These are phyloP conservation scores for Crithidia mellificae DNA, from an alignment of 208 protist species.

Conservation along the genomic window DNA sequence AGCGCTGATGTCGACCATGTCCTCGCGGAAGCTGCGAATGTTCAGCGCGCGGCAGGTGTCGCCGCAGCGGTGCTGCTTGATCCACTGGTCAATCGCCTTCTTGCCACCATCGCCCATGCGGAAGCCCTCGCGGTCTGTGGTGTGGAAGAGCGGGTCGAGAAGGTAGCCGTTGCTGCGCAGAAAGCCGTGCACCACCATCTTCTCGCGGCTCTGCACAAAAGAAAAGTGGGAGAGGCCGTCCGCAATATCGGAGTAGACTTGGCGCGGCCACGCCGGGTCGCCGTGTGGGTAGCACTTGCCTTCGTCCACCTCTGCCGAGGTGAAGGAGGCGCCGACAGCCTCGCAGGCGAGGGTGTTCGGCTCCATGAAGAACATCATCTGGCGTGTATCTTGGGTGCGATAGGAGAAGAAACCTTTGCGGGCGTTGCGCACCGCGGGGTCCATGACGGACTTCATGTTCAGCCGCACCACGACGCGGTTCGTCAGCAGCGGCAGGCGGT, in stretches of 20 bases:
- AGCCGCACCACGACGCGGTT: conserved; percentile 54
- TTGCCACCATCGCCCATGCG: conserved; percentile 60
- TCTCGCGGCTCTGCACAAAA: conserved; percentile 27
- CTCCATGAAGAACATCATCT: conserved; percentile 67
- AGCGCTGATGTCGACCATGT: conserved; percentile 5
- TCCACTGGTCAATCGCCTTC: conserved; percentile 50
- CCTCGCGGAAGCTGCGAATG: conserved; percentile 14
- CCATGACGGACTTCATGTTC: conserved; percentile 28
- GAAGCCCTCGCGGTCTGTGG: conserved; percentile 50
- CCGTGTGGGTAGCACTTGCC: conserved; percentile 31
- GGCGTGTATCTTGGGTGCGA: conserved; percentile 46
- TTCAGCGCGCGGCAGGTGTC: conserved; percentile 45
- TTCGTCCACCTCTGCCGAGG: conserved; percentile 30
- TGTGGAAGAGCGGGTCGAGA: conserved; percentile 67
- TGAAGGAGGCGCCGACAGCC: conserved; percentile 59
- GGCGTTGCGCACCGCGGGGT: conserved; percentile 16
- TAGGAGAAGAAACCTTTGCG: conserved; percentile 63
- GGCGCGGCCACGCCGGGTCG: conserved; percentile 24
- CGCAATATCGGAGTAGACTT: conserved; percentile 48
- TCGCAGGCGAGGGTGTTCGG: conserved; percentile 53
- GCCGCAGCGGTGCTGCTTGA: conserved; percentile 52
- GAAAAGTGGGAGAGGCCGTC: conserved; percentile 82
- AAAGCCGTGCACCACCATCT: conserved; percentile 54
- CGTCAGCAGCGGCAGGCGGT: conserved; percentile 38
- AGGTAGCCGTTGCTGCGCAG: conserved; percentile 53